Conservation (phyloP, 345 rosid genomes). For the Salix purpurea region DNA sequence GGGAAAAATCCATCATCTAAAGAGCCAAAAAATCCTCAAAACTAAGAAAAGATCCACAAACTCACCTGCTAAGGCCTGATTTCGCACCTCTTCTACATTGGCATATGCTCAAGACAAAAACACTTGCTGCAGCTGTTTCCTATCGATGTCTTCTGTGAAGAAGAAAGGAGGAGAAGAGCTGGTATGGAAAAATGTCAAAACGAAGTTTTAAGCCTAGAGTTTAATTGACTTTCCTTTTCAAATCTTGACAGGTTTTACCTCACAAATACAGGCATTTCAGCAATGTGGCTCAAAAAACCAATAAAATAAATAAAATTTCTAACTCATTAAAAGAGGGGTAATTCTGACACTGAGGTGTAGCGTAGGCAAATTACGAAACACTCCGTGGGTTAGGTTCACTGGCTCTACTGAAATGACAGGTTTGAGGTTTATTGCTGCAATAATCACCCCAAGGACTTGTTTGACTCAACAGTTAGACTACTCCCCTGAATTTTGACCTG, state of each 20-base stretch:
- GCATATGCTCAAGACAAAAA: constrained; percentile 18
- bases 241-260: not conserved
- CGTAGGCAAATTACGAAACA: constrained; percentile 13
- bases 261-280: not conserved
- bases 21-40: not conserved
- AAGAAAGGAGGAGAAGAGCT: not conserved
- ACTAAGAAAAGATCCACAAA: constrained; percentile 13
- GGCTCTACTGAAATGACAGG: not conserved
- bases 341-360: constrained; percentile 3
- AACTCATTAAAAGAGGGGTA: constrained; percentile 11
- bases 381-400: constrained; percentile 8
- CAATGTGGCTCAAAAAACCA: not conserved
- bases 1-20: not conserved
- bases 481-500: constrained; percentile 12
- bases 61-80: constrained; percentile 34
- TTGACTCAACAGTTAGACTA: constrained; percentile 18
- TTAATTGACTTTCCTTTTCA: constrained; percentile 1
- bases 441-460: constrained; percentile 1
- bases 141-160: constrained; percentile 1
- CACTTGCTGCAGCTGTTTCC: not conserved
- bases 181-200: not conserved
- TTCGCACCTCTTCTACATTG: constrained; percentile 25
- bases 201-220: not conserved
- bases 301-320: constrained; percentile 2
- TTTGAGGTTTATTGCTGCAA: not conserved